Percentiles rank a stretch among this genome's conserved stretches.
Evolutionary conservation across 208 protist species (phyloP).

Genomic region (Leishmania aethiopica): DNA sequence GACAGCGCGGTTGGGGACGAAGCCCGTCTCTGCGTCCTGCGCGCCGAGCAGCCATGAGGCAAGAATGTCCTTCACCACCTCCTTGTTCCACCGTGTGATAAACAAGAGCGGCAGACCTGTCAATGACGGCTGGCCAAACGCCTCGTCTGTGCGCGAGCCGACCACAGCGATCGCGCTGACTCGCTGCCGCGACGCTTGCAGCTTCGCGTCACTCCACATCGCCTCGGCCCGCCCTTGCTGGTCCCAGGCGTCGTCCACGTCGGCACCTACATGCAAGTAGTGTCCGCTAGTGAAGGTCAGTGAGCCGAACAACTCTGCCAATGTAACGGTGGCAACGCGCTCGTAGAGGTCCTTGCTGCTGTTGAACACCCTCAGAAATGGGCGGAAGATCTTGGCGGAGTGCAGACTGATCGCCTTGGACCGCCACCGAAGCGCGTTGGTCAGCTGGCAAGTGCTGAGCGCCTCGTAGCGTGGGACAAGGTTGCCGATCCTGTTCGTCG

Average conservation of each 20-base stretch:
- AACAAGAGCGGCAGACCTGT: constrained; percentile 76
- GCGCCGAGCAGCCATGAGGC: constrained; percentile 73
- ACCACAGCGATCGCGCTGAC: constrained; percentile 51
- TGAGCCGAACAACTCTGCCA: constrained; percentile 70
- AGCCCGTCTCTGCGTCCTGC: constrained; percentile 66
- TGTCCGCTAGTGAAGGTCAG: constrained; percentile 48
- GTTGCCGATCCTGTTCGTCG: constrained; percentile 8
- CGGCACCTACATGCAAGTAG: constrained; percentile 47
- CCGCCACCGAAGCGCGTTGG: constrained; percentile 71
- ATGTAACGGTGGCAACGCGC: constrained; percentile 36
- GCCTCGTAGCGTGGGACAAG: constrained; percentile 46
- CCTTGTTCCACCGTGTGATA: constrained; percentile 77
- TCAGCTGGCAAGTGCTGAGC: constrained; percentile 77
- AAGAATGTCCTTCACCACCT: constrained; percentile 76
- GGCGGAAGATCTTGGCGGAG: constrained; percentile 53
- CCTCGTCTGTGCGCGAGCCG: constrained; percentile 70
- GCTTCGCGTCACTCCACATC: constrained; percentile 18
- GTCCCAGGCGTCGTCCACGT: constrained; percentile 55
- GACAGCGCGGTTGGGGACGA: constrained; percentile 56
- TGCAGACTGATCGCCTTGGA: constrained; percentile 65
- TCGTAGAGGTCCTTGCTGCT: constrained; percentile 52
- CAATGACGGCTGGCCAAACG: constrained; percentile 59
- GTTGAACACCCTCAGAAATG: constrained; percentile 50
- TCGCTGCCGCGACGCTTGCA: constrained; percentile 26
- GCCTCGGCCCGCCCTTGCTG: constrained; percentile 24